Conservation (phyloP, 192 early-diverging fungal species). For the Pilaira anomala region DNA sequence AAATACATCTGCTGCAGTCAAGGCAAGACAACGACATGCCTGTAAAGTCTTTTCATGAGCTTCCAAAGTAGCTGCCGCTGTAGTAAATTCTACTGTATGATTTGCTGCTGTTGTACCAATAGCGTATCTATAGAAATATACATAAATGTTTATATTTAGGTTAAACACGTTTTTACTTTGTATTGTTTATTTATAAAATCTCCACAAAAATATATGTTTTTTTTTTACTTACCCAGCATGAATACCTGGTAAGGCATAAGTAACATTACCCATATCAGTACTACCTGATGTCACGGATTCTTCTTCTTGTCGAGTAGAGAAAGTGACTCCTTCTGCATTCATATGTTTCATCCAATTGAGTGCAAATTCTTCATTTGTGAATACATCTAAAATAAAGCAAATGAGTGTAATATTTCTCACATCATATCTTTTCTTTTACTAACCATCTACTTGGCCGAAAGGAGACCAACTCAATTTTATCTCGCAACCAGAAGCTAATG, state of each 20-base stretch:
- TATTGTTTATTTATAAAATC: too few species aligned
- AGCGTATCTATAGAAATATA: constrained; percentile 9
- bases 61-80: constrained; percentile 47
- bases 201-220: not conserved
- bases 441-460: constrained; percentile 37
- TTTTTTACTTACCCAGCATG: constrained; percentile 41
- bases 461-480: constrained; percentile 41
- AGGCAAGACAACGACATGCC: constrained; percentile 49
- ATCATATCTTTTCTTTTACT: constrained; percentile 19
- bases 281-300: constrained; percentile 41
- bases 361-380: constrained; percentile 54
- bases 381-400: constrained; percentile 48
- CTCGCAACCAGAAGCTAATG: constrained; percentile 54
- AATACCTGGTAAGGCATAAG: constrained; percentile 56
- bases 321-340: constrained; percentile 40
- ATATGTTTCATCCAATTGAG: constrained; percentile 47
- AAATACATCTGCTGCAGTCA: constrained; percentile 46
- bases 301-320: constrained; percentile 32
- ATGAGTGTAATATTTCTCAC: too few species aligned
- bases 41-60: constrained; percentile 57
- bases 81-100: constrained; percentile 63
- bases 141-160: not conserved
- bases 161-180: not conserved
- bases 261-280: constrained; percentile 77
- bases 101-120: constrained; percentile 50